Evolutionary conservation across 2,329 filamentous ascomycete species (phyloP).

Genomic region (Pseudocercospora cruenta): DNA sequence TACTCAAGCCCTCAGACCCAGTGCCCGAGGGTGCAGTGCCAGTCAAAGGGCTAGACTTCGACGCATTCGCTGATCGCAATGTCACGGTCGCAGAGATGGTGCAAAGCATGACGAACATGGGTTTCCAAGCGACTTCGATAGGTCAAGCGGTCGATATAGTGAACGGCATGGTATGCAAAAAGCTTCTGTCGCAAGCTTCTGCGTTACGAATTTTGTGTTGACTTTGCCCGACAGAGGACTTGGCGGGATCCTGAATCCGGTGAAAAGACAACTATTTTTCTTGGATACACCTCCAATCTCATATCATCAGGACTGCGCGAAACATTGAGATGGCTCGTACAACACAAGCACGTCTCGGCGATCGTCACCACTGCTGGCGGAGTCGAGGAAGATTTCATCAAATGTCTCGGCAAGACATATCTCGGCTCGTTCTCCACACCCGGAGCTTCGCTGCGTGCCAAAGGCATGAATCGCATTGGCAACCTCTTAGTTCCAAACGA

Average conservation of each 20-base stretch:
- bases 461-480: constrained; percentile 92
- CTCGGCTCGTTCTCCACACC: constrained; percentile 80
- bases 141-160: constrained; percentile 88
- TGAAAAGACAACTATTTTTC: constrained; percentile 86
- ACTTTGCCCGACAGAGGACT: constrained; percentile 59
- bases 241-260: constrained; percentile 81
- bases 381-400: constrained; percentile 97
- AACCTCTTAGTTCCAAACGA: constrained; percentile 94
- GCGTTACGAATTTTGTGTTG: constrained; percentile 8
- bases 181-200: constrained; percentile 9
- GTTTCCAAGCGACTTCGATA: constrained; percentile 78
- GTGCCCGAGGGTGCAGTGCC: constrained; percentile 77
- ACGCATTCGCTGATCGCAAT: constrained; percentile 71
- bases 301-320: constrained; percentile 95
- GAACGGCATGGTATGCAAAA: constrained; percentile 81
- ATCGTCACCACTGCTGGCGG: constrained; percentile 96
- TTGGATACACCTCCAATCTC: constrained; percentile 96
- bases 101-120: constrained; percentile 81
- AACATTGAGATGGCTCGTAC: constrained; percentile 86
- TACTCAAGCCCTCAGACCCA: constrained; percentile 80
- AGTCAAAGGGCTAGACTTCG: constrained; percentile 91
- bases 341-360: constrained; percentile 88
- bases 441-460: constrained; percentile 76
- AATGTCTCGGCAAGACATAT: constrained; percentile 93
- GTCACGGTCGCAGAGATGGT: constrained; percentile 87